phyloP scores from a whole-genome alignment of 768 basidiomycete genomes.

The Lactifluus piperatus region DNA sequence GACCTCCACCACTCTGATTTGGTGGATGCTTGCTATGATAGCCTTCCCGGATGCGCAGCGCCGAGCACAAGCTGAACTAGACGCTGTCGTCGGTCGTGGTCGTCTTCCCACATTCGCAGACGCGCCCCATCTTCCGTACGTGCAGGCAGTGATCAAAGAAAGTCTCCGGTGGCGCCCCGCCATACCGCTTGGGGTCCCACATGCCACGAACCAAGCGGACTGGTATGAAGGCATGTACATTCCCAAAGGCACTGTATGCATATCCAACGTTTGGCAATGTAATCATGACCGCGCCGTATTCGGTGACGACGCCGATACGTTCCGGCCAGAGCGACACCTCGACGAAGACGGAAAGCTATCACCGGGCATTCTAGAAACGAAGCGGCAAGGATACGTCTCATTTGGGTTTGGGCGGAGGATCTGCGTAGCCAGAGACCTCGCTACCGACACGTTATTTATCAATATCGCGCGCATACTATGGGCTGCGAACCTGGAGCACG shows the following conservation, averaged over 20 bases:
- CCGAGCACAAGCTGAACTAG: slow-evolving; percentile 16
- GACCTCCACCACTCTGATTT: background rate
- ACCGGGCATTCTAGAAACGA: slow-evolving; percentile 4
- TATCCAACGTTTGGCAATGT: slow-evolving; percentile 22
- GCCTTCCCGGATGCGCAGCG: slow-evolving; percentile 12
- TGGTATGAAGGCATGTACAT: slow-evolving; percentile 26
- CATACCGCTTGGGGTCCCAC: background rate
- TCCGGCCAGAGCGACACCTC: slow-evolving; percentile 20
- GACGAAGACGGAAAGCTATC: background rate
- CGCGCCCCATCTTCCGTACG: slow-evolving; percentile 16
- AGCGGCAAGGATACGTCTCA: slow-evolving; percentile 10
- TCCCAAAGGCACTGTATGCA: slow-evolving; percentile 29
- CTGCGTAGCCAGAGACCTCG: slow-evolving; percentile 20
- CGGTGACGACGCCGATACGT: slow-evolving; percentile 16
- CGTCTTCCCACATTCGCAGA: slow-evolving; percentile 17
- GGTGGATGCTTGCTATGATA: slow-evolving; percentile 13
- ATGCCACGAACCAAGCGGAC: slow-evolving; percentile 23
- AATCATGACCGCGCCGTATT: slow-evolving; percentile 6
- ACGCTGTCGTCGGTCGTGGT: slow-evolving; percentile 11
- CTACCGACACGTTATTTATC: slow-evolving; percentile 19
- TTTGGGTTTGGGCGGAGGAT: slow-evolving; percentile 19
- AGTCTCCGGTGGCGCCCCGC: slow-evolving; percentile 2
- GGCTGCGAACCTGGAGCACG: slow-evolving; percentile 15
- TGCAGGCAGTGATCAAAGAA: slow-evolving; percentile 18
- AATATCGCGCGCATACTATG: slow-evolving; percentile 17